Conservation (phyloP, 2,329 filamentous ascomycete species). For the Colletotrichum sp. region DNA sequence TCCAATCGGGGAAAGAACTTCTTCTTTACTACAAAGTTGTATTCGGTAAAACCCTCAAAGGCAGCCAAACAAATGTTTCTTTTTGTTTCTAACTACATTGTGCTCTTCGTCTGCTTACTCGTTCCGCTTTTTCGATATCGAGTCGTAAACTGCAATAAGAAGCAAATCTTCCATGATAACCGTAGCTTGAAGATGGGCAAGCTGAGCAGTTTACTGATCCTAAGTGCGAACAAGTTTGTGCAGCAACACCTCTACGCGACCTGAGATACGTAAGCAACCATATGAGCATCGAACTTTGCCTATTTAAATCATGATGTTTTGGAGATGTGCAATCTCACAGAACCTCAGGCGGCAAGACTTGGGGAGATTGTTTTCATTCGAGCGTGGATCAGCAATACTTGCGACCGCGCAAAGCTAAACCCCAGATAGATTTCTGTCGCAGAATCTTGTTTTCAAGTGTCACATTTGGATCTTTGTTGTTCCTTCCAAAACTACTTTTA, state of each 20-base stretch:
- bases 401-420: neutral
- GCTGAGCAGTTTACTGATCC: too few species aligned
- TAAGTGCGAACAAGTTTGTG: too few species aligned
- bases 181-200: too few species aligned
- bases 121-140: neutral
- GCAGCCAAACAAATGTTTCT: fast-evolving
- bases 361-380: neutral
- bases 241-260: neutral
- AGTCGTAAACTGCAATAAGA: too few species aligned
- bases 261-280: neutral
- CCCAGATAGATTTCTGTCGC: neutral
- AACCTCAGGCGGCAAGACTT: neutral
- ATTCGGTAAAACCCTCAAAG: neutral
- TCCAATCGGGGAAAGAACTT: neutral
- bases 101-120: fast-evolving
- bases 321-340: neutral
- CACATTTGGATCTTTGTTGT: neutral
- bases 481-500: neutral
- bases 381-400: neutral
- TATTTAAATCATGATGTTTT: neutral
- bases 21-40: neutral
- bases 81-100: neutral
- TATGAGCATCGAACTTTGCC: neutral
- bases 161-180: too few species aligned
- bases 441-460: neutral